Evolutionary conservation across 148 eudicot genomes (phyloP).

Genomic region (Dysphania ambrosioides): DNA sequence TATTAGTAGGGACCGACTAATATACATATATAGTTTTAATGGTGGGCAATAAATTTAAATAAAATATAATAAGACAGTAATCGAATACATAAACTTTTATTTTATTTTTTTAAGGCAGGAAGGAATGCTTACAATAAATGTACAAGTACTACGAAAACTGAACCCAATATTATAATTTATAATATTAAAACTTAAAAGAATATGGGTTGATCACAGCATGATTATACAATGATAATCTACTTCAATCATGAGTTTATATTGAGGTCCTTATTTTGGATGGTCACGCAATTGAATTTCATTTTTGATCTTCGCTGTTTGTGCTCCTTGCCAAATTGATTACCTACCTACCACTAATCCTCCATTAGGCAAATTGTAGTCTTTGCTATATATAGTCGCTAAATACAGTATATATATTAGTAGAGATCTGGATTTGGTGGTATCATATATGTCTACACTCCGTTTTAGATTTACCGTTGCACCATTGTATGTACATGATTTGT

Average conservation of each 20-base stretch:
- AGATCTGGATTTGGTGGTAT: too few species aligned
- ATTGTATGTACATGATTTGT: too few species aligned
- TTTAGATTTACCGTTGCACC: too few species aligned
- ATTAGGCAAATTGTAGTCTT: neutral
- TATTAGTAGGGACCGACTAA: too few species aligned
- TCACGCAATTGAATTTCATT: neutral
- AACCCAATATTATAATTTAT: neutral
- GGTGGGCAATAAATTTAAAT: too few species aligned
- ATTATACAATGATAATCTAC: neutral
- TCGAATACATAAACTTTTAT: too few species aligned
- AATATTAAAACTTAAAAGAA: neutral
- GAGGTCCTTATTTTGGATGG: neutral
- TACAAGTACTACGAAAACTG: neutral
- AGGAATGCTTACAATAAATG: too few species aligned
- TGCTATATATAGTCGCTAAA: neutral
- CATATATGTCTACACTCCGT: too few species aligned
- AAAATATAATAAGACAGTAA: too few species aligned
- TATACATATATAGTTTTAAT: too few species aligned
- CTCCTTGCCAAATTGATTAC: neutral
- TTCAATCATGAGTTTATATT: neutral
- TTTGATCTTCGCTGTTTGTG: neutral
- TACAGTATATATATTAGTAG: too few species aligned
- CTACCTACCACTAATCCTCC: neutral
- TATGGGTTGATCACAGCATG: neutral
- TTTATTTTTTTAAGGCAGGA: neutral